These are phyloP conservation scores for Danielia oregonensis DNA, from an alignment of 805 yeast species.

Conservation along the genomic window DNA sequence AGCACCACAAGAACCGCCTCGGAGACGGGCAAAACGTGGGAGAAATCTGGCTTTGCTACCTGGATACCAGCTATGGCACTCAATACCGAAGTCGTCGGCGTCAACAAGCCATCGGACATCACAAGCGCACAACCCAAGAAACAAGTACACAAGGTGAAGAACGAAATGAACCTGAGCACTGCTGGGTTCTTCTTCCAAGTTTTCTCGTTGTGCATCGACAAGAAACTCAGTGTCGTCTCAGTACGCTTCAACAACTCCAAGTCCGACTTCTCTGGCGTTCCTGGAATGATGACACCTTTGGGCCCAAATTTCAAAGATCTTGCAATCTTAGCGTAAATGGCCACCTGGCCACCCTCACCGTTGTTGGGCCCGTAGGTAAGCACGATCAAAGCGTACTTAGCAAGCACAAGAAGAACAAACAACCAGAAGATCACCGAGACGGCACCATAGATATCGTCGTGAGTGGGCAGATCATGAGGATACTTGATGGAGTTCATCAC, in stretches of 20 bases:
- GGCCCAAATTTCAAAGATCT: constrained; percentile 46
- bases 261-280: constrained; percentile 30
- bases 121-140: constrained; percentile 56
- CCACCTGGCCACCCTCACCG: constrained; percentile 63
- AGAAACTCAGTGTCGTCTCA: constrained; percentile 31
- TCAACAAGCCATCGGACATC: constrained; percentile 56
- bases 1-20: constrained; percentile 44
- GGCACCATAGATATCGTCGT: constrained; percentile 46
- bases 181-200: constrained; percentile 19
- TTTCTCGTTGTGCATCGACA: constrained; percentile 15
- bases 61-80: constrained; percentile 56
- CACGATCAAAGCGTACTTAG: constrained; percentile 50
- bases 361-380: constrained; percentile 50
- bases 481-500: constrained; percentile 35
- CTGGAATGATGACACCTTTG: constrained; percentile 41
- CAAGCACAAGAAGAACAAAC: constrained; percentile 49
- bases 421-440: constrained; percentile 52
- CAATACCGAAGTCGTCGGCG: constrained; percentile 62
- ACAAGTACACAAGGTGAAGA: constrained; percentile 34
- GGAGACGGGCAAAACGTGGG: constrained; percentile 45
- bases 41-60: constrained; percentile 46
- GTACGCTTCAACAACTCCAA: constrained; percentile 30
- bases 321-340: constrained; percentile 58
- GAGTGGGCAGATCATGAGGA: constrained; percentile 26
- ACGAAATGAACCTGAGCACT: constrained; percentile 27